These are phyloP conservation scores for Fragaria vesca DNA, from an alignment of 306 rosid genomes.

Conservation along the genomic window DNA sequence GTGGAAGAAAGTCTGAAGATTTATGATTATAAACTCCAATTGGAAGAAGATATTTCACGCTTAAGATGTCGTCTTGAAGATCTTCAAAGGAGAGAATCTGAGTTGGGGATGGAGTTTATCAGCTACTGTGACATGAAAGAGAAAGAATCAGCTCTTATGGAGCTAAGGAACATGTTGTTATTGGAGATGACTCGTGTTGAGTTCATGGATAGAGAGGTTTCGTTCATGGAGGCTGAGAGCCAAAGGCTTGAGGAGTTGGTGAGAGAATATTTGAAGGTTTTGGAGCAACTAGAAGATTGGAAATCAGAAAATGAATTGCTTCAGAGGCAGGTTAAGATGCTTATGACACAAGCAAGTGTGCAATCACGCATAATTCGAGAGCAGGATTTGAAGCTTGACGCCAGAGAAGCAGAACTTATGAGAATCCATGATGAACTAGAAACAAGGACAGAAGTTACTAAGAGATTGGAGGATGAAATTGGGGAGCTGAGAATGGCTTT, in stretches of 20 bases:
- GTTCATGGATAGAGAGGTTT: conserved; percentile 55
- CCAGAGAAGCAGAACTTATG: conserved; percentile 42
- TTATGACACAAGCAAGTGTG: conserved; percentile 38
- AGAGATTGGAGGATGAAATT: conserved; percentile 48
- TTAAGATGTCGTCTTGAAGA: conserved; percentile 46
- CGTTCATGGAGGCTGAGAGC: conserved; percentile 42
- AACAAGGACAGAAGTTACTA: conserved; percentile 29
- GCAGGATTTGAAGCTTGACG: conserved; percentile 46
- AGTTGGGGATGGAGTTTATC: conserved; percentile 43
- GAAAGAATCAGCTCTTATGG: conserved; percentile 42
- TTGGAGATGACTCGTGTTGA: conserved; percentile 44
- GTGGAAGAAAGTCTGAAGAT: conserved; percentile 16
- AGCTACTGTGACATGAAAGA: conserved; percentile 58
- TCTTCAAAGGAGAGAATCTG: conserved; percentile 48
- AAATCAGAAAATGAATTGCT: conserved; percentile 52
- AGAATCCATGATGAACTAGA: conserved; percentile 39
- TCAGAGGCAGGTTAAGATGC: conserved; percentile 41
- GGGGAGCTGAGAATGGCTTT: conserved; percentile 40
- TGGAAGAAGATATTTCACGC: conserved; percentile 40
- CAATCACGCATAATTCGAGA: conserved; percentile 44
- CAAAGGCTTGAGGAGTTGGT: conserved; percentile 42
- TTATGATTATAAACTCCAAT: conserved; percentile 8
- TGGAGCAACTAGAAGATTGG: conserved; percentile 45
- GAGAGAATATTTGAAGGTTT: conserved; percentile 29
- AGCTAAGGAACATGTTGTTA: conserved; percentile 42